A percentile compares a stretch with the other conserved stretches of the same genome.
These are phyloP conservation scores for Trichoderma asperellum DNA, from an alignment of 2,329 filamentous ascomycete species.

Conservation along the genomic window DNA sequence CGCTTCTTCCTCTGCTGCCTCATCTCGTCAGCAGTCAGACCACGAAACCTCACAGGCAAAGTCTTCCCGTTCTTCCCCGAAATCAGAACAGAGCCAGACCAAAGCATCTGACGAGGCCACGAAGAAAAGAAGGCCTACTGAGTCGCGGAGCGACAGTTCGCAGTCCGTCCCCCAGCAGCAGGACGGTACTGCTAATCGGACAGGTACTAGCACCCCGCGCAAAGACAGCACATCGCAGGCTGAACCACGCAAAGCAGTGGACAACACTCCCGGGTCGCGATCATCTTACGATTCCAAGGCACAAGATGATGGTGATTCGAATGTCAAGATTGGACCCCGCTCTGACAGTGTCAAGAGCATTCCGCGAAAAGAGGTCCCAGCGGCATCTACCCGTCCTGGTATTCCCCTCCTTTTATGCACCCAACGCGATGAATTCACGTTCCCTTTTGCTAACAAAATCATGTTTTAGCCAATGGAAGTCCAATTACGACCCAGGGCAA, in stretches of 20 bases:
- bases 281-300: slow-evolving; percentile 63
- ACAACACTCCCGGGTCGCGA: slow-evolving; percentile 46
- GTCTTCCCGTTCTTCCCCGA: slow-evolving; percentile 54
- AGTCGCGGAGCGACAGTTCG: slow-evolving; percentile 49
- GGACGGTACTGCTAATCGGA: slow-evolving; percentile 42
- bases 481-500: slow-evolving; percentile 32
- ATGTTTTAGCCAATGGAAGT: slow-evolving; percentile 37
- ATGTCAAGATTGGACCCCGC: slow-evolving; percentile 48
- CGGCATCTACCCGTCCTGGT: slow-evolving; percentile 49
- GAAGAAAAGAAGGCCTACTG: slow-evolving; percentile 58
- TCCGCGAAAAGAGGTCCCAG: slow-evolving; percentile 66
- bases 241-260: slow-evolving; percentile 45
- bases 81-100: slow-evolving; percentile 40
- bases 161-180: slow-evolving; percentile 47
- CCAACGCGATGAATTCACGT: neutral
- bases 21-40: slow-evolving; percentile 55
- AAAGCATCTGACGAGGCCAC: slow-evolving; percentile 64
- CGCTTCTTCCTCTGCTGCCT: slow-evolving; percentile 49
- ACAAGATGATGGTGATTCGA: slow-evolving; percentile 56
- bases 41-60: slow-evolving; percentile 59
- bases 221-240: slow-evolving; percentile 35
- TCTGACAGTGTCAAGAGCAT: slow-evolving; percentile 54
- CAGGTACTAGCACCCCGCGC: slow-evolving; percentile 41
- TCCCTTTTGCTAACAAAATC: neutral
- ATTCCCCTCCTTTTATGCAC: slow-evolving; percentile 31